phyloP scores from a whole-genome alignment of 2,329 filamentous ascomycete genomes.

The Colletotrichum australisinense region DNA sequence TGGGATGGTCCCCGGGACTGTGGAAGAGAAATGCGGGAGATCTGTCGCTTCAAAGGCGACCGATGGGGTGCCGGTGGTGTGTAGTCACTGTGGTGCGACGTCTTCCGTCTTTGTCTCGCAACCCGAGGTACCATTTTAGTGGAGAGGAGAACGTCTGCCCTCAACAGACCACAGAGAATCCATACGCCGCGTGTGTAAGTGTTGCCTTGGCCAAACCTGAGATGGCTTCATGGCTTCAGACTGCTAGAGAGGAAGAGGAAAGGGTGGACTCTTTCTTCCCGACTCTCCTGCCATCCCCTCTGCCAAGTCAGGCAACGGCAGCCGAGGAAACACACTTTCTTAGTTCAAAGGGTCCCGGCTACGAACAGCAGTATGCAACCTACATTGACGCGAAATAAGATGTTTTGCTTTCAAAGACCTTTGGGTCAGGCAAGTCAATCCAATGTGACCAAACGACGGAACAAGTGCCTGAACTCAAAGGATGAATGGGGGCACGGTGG shows the following conservation, averaged over 20 bases:
- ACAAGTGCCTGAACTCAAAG: constrained; percentile 30
- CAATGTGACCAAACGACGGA: constrained; percentile 1
- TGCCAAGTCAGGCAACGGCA: neutral
- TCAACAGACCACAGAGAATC: neutral
- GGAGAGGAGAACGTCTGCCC: constrained; percentile 8
- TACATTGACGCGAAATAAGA: neutral
- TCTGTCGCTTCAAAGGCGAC: constrained; percentile 21
- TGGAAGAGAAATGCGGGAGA: constrained; percentile 13
- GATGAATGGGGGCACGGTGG: constrained; percentile 19
- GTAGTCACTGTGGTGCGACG: constrained; percentile 19
- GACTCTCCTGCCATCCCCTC: neutral
- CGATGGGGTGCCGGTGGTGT: neutral
- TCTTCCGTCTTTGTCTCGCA: constrained; percentile 18
- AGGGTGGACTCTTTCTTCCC: neutral
- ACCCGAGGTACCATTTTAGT: neutral
- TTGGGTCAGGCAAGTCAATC: neutral
- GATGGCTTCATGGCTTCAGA: neutral
- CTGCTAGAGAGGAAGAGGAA: neutral
- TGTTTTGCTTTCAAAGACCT: neutral
- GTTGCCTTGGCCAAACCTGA: constrained; percentile 2
- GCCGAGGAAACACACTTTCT: neutral
- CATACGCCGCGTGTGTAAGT: constrained; percentile 15
- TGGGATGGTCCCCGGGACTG: constrained; percentile 14
- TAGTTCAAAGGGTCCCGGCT: constrained; percentile 4
- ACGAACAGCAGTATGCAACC: neutral